phyloP scores from a whole-genome alignment of 768 basidiomycete genomes.

The Tylopilus subfusipes region DNA sequence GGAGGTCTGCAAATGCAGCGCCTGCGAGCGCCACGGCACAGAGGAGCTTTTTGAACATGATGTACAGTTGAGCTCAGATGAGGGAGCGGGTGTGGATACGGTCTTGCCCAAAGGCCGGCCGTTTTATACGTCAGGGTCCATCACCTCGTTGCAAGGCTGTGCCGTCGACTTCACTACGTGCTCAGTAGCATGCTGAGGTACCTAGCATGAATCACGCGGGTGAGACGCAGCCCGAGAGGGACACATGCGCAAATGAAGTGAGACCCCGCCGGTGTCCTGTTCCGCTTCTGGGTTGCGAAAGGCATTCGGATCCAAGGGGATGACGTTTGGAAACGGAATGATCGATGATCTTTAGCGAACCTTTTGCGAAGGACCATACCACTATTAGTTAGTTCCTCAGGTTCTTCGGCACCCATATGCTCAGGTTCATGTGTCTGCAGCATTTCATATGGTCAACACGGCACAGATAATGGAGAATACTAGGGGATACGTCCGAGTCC shows the following conservation, averaged over 20 bases:
- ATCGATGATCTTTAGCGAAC: not conserved
- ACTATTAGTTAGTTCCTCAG: too few relatives aligned
- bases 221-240: not conserved
- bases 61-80: not conserved
- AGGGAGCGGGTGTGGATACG: not conserved
- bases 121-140: conserved; percentile 5
- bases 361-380: too few relatives aligned
- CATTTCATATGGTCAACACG: too few relatives aligned
- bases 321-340: not conserved
- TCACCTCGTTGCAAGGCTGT: not conserved
- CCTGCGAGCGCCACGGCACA: conserved; percentile 6
- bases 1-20: conserved; percentile 33
- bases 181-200: not conserved
- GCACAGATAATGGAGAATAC: too few relatives aligned
- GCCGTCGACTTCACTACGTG: not conserved
- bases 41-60: conserved; percentile 14
- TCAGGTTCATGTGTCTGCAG: too few relatives aligned
- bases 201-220: not conserved
- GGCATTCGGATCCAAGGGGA: not conserved
- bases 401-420: too few relatives aligned
- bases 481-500: too few relatives aligned
- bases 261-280: not conserved
- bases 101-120: too few relatives aligned
- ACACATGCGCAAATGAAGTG: not conserved
- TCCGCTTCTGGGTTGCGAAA: not conserved